A percentile compares a stretch with the other conserved stretches of the same genome.
These are phyloP conservation scores for Eugenia klotzschiana DNA, from an alignment of 441 rosid species.

Conservation along the genomic window DNA sequence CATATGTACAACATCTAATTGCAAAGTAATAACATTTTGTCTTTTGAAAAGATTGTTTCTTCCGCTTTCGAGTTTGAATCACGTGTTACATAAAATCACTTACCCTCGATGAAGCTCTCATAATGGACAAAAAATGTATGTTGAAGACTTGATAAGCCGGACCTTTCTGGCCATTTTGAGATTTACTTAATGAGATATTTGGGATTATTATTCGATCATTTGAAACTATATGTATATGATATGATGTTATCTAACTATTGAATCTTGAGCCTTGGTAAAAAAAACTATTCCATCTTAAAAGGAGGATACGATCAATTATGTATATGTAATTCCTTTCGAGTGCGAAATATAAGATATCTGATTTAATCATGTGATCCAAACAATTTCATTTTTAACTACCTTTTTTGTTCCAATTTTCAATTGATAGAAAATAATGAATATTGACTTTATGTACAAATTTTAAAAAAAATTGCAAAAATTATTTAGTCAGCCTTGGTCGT, in stretches of 20 bases:
- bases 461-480: fast-evolving
- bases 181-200: neutral
- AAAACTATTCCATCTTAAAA: neutral
- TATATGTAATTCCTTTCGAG: neutral
- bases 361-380: neutral
- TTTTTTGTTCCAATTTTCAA: neutral
- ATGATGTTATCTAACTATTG: neutral
- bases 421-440: neutral
- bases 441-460: neutral
- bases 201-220: neutral
- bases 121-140: too few relatives aligned
- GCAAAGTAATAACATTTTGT: too few relatives aligned
- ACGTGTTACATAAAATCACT: too few relatives aligned
- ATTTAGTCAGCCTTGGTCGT: fast-evolving
- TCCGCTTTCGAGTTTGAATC: too few relatives aligned
- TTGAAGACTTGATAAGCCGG: neutral
- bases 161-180: neutral
- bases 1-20: too few relatives aligned
- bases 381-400: neutral
- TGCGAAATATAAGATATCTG: neutral
- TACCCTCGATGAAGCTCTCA: too few relatives aligned
- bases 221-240: neutral
- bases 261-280: neutral
- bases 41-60: too few relatives aligned
- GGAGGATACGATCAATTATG: fast-evolving